Evolutionary conservation across 768 basidiomycete species (phyloP).

Genomic region (Mycena filopes): DNA sequence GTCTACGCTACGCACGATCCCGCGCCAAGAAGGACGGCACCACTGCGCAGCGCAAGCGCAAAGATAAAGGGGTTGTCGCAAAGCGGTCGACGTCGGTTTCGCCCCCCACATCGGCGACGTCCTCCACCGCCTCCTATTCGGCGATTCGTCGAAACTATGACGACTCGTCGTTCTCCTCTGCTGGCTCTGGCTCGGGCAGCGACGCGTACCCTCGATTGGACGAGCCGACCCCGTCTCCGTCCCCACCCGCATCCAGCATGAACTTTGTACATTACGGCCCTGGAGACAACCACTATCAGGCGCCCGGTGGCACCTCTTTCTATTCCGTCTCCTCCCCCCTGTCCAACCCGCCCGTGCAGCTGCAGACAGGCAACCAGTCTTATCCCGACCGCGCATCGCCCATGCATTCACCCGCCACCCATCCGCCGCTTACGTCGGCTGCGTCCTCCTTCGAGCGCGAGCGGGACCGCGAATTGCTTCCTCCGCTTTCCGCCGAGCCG

Average conservation of each 20-base stretch:
- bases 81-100: constrained; percentile 56
- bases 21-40: constrained; percentile 89
- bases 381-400: constrained; percentile 53
- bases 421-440: constrained; percentile 51
- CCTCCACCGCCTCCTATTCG: constrained; percentile 49
- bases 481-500: constrained; percentile 57
- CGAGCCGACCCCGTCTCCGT: constrained; percentile 69
- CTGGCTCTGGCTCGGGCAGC: constrained; percentile 66
- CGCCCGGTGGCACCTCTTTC: constrained; percentile 44
- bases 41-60: constrained; percentile 66
- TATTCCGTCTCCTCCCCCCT: constrained; percentile 66
- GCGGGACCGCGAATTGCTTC: constrained; percentile 60
- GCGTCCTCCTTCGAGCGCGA: constrained; percentile 68
- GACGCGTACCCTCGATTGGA: constrained; percentile 64
- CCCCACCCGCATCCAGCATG: constrained; percentile 67
- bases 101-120: constrained; percentile 48
- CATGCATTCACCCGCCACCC: constrained; percentile 50
- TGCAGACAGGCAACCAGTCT: constrained; percentile 35
- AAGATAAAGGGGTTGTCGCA: constrained; percentile 61
- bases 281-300: constrained; percentile 49
- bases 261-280: constrained; percentile 70
- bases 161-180: constrained; percentile 60
- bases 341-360: constrained; percentile 53
- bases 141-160: constrained; percentile 61
- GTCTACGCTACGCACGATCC: constrained; percentile 86